Evolutionary conservation across 2,329 filamentous ascomycete genomes (phyloP), one percentile per base, ranked within the genome.

Genomic region (Penicillium sp.): DNA sequence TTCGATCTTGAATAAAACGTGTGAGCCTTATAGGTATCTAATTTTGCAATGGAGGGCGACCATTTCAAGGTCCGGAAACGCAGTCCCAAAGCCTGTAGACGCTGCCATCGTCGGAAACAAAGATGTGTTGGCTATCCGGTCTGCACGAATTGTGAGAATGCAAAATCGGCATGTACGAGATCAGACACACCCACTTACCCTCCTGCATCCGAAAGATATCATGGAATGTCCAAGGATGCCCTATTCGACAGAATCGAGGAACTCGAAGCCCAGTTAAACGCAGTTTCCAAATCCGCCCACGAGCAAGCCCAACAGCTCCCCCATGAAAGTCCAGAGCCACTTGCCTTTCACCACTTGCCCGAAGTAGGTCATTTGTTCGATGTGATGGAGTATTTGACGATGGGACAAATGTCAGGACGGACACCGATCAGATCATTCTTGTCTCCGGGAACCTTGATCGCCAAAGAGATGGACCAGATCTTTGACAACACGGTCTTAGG

Each of bases 41-140:
- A 3, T 24, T 43, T 29, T 2, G 10, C n/a, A 29, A 53, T 53
- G 52, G 44, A 53, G 9, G 21, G 31, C 19, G 37, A 31, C 9
- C 31, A n/a, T 7, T 47, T 39, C 8, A 53, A 53, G 24, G 33
- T 61, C 44, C 65, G 63, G 27, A 66, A 63, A 35, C 59, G 63
- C 39, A 58, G 58, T 43, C 63, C 63, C 26, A 60, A 62, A 37
- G 63, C 63, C 13, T 66, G 63, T 49, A 57, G 56, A 19, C 58
- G 63, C 44, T 66, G 63, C 26, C 62, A 64, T 48, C 60, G 63
- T 11, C 62, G 63, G 22, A 66, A 66, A 41, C 63, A 66, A 50
- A 57, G 60, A 29, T 66, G 63, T 47, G 60, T 66, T 11, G 63
- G 63, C 3, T 57, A 50, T 19, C 62, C 62, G 2, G 55, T 54